phyloP scores from a whole-genome alignment of 352 stramenopile species.

The Peronospora tabacina region DNA sequence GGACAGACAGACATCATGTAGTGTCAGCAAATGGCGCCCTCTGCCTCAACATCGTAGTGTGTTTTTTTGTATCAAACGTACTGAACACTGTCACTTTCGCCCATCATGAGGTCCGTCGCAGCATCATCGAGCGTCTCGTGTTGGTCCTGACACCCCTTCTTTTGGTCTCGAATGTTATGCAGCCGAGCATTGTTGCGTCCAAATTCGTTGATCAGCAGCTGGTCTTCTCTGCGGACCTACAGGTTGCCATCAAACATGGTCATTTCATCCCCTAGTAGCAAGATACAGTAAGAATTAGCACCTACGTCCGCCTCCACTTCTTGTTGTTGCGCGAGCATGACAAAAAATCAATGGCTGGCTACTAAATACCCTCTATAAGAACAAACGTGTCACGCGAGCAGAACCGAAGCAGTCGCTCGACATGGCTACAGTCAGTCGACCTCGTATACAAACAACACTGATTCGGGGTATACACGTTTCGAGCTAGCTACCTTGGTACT shows the following conservation, averaged over 20 bases:
- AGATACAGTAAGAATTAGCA: constrained; percentile 1
- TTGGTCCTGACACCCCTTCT: constrained; percentile 89
- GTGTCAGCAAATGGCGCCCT: neutral
- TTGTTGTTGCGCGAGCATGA: constrained; percentile 73
- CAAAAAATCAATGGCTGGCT: too few species aligned
- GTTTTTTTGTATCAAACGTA: constrained; percentile 20
- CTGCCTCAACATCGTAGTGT: neutral
- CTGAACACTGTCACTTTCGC: constrained; percentile 77
- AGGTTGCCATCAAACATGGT: neutral
- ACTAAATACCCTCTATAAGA: constrained; percentile 31
- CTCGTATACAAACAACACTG: too few species aligned
- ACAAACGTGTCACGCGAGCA: neutral
- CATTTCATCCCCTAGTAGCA: neutral
- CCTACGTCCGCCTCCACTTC: constrained; percentile 78
- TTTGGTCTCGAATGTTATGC: constrained; percentile 88
- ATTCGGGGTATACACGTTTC: too few species aligned
- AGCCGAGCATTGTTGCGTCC: constrained; percentile 92
- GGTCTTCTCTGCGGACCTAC: constrained; percentile 93
- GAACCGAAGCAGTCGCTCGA: neutral
- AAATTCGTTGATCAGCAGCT: constrained; percentile 98
- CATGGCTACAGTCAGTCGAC: constrained; percentile 12
- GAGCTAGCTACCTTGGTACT: too few species aligned
- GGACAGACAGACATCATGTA: constrained; percentile 1
- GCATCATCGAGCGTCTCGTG: constrained; percentile 95
- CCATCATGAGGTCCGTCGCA: constrained; percentile 97